A percentile compares a stretch with the other conserved stretches of the same genome.
Conservation (phyloP, 179 eudicot species). For the Amaranthus tricolor region DNA sequence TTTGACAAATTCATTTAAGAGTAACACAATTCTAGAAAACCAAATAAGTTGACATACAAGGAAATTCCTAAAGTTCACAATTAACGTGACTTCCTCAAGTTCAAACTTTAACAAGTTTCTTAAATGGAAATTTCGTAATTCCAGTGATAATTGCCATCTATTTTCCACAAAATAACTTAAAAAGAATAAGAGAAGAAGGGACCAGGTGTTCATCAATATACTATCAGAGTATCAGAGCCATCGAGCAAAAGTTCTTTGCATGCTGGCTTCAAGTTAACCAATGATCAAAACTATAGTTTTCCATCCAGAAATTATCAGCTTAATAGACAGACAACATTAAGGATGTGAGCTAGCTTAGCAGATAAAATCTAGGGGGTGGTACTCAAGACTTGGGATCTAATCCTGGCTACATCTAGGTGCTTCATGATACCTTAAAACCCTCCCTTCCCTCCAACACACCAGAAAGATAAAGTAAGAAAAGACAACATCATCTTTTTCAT, state of each 20-base stretch:
- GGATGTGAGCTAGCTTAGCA: background rate
- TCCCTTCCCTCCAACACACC: background rate
- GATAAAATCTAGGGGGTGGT: background rate
- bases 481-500: background rate
- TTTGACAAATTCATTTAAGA: background rate
- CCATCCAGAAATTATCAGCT: background rate
- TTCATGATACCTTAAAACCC: no score
- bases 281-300: background rate
- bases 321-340: background rate
- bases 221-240: background rate
- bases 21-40: background rate
- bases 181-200: background rate
- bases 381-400: background rate
- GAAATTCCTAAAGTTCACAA: background rate
- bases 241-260: background rate
- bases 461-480: background rate
- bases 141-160: background rate
- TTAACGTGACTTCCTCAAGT: background rate
- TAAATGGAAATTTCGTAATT: background rate
- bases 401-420: background rate
- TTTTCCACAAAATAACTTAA: background rate
- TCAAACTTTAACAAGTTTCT: conserved; percentile 5
- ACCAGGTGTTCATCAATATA: background rate
- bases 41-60: conserved; percentile 6
- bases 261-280: background rate